phyloP scores from a whole-genome alignment of 2,329 filamentous ascomycete species.

The Pseudogymnoascus sp. region DNA sequence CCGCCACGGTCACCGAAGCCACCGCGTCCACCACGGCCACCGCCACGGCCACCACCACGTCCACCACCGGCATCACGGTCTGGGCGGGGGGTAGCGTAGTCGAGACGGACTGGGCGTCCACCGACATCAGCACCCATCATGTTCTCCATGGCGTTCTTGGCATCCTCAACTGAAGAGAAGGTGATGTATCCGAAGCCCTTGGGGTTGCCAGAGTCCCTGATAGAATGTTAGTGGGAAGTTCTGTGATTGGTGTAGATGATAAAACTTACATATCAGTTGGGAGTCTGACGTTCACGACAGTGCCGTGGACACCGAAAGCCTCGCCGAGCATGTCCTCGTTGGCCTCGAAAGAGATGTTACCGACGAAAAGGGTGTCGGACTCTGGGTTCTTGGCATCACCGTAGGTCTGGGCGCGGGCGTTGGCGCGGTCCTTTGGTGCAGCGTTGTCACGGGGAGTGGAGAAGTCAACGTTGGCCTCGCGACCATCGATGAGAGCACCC shows the following conservation, averaged over 20 bases:
- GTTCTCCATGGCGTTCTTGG: slow-evolving; percentile 53
- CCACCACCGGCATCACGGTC: slow-evolving; percentile 41
- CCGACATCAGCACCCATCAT: slow-evolving; percentile 57
- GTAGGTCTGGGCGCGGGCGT: slow-evolving; percentile 45
- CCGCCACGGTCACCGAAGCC: slow-evolving; percentile 33
- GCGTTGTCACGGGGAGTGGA: slow-evolving; percentile 51
- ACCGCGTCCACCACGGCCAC: slow-evolving; percentile 29
- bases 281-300: slow-evolving; percentile 58
- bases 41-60: slow-evolving; percentile 36
- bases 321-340: slow-evolving; percentile 57
- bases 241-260: not conserved
- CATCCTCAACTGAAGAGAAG: slow-evolving; percentile 60
- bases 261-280: slow-evolving; percentile 53
- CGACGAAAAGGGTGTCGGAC: slow-evolving; percentile 63
- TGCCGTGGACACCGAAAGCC: slow-evolving; percentile 56
- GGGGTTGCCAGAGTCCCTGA: slow-evolving; percentile 53
- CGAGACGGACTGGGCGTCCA: slow-evolving; percentile 59
- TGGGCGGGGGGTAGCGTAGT: slow-evolving; percentile 57
- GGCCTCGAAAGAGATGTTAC: slow-evolving; percentile 64
- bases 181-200: slow-evolving; percentile 73
- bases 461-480: slow-evolving; percentile 64
- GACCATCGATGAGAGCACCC: slow-evolving; percentile 57
- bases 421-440: slow-evolving; percentile 41
- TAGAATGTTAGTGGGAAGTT: slow-evolving; percentile 22
- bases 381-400: slow-evolving; percentile 59